Base-by-base conservation (phyloP, 2,329 filamentous ascomycete species). In the Aureobasidium lini region DNA sequence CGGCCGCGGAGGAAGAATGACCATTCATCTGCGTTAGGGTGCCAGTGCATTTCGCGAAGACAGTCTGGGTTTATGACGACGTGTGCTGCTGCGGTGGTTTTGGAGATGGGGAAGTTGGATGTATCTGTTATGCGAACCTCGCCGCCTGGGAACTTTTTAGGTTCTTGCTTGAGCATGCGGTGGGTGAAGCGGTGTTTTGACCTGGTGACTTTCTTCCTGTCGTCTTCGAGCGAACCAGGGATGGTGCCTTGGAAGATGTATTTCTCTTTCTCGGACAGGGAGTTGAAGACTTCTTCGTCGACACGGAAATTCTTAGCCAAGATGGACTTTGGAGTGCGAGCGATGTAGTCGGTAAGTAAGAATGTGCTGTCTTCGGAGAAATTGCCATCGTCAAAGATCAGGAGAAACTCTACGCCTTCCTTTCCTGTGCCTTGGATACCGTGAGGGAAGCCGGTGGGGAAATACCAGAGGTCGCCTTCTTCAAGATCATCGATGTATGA, bases 11-110 rank as follows among this genome's bases (percentile, higher is more conserved):
- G 82, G 76, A 92, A 90, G 72, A 88, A 92, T 6, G 84, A 88
- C 66, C 65, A 62, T 49, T 62, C 61, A 29, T 61, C 60, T n/a
- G 60, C 60, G 36, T 59, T 49, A 0, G 87, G 87, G 68, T 92
- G 88, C 88, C 88, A 92, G 75, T 92, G 88, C 79, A 92, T 90
- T 74, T 90, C 88, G 9, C 88, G 81, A 69, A 91, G 77, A 0
- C 85, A 86, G 13, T 86, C 86, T 0, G 88, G 87, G 63, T 87
- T 77, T 62, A 92, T 88, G 39, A 81, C 81, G 16, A 89, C 81
- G 66, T 90, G 81, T 1, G 87, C 88, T 0, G 88, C 87, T 0
- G 88, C 86, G 18, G 91, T 81, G 0, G 85, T 88, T 71, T 83
- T 85, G 47, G 87, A 88, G 62, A 90, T 81, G 32, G 84, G 83